Base-by-base conservation (phyloP, 2,329 filamentous ascomycete species). In the Fusarium anguioides region DNA sequence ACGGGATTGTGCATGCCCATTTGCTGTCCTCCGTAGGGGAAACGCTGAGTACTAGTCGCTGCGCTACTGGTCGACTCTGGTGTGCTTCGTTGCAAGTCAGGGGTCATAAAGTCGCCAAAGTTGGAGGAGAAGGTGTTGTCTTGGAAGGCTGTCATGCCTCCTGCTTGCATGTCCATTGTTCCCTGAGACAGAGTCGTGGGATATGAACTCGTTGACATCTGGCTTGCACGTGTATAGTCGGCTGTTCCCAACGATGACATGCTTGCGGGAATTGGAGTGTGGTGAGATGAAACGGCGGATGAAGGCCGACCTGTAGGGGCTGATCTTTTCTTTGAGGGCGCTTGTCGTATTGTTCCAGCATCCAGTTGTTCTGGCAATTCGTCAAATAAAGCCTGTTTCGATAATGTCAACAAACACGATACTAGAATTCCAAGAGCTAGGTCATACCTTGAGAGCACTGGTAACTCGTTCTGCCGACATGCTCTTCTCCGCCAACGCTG, bases 401-500 rank as follows among this genome's bases (percentile, higher is more conserved):
- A 12, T 9, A 14, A 27, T 15, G 31, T 71, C 18, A 65, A 47
- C 26, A 14, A 46, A 46, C 9, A n/a, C 31, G 75, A 58, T 27
- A 33, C 27, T 9, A 74, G 75, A 17, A 11, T 36, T 26, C 6
- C 2, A 21, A 41, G 41, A 24, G 27, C 26, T 29, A 39, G 6
- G 15, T 80, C 87, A 77, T 83, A 95, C 93, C 75, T 89, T 87
- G 26, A 99, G 83, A 37, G 92, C 91, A 42, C 84, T 85, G 2
- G 92, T 93, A 73, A 96, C 96, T 63, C 93, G 86, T 75, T 97
- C 93, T 5, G 96, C 96, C 33, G 94, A 94, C 83, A 96, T 86
- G 74, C 94, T 97, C 72, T 91, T 90, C 72, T 91, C 89, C 4
- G 94, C 91, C 58, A 98, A 84, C 17, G 88, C 89, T 48, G 89